Percentiles rank a stretch among this genome's conserved stretches.
Evolutionary conservation across 768 basidiomycete genomes (phyloP).

Genomic region (Russula lepida): DNA sequence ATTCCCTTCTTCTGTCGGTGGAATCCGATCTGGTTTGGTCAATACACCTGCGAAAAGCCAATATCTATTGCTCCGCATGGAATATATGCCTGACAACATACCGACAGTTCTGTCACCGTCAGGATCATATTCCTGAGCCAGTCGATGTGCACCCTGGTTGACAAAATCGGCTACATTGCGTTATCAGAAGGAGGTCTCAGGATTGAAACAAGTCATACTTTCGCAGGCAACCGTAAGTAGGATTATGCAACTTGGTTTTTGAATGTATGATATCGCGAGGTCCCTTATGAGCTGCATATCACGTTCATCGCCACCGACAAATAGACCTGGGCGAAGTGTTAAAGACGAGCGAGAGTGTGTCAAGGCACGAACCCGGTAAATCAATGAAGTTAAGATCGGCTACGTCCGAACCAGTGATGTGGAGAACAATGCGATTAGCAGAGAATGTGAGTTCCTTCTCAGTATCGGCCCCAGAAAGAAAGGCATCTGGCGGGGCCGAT

Average conservation of each 20-base stretch:
- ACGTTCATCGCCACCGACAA: constrained; percentile 33
- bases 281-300: constrained; percentile 57
- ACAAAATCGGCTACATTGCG: constrained; percentile 58
- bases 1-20: constrained; percentile 38
- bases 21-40: constrained; percentile 18
- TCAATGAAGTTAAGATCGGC: constrained; percentile 36
- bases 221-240: constrained; percentile 57
- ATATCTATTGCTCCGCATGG: neutral
- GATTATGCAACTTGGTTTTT: constrained; percentile 52
- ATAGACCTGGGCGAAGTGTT: constrained; percentile 39
- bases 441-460: constrained; percentile 29
- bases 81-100: constrained; percentile 25
- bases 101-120: constrained; percentile 63
- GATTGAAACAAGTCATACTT: constrained; percentile 34
- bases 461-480: constrained; percentile 33
- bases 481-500: constrained; percentile 25
- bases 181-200: neutral
- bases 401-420: constrained; percentile 32
- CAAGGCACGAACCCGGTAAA: constrained; percentile 30
- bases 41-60: constrained; percentile 9
- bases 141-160: constrained; percentile 66
- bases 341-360: neutral
- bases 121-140: constrained; percentile 53
- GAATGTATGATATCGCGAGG: constrained; percentile 52
- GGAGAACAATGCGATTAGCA: constrained; percentile 31